Conservation (phyloP, 805 yeast genomes). For the Kuraishia hungarica region DNA sequence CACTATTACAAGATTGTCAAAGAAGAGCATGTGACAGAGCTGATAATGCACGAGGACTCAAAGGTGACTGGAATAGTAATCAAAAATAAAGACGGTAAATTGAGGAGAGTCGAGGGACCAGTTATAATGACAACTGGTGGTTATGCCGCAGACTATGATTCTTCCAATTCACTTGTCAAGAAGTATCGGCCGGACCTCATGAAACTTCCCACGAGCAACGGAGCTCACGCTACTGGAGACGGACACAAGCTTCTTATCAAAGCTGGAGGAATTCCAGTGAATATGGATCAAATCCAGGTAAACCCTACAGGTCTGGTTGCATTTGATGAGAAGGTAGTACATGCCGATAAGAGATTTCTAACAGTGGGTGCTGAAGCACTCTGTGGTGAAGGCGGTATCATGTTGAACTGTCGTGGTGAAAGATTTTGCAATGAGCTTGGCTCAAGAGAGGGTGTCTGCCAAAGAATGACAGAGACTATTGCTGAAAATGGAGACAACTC, state of each 20-base stretch:
- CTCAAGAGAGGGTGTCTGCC: slow-evolving; percentile 52
- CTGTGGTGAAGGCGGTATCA: slow-evolving; percentile 58
- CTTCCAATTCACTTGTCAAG: slow-evolving; percentile 35
- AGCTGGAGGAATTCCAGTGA: slow-evolving; percentile 47
- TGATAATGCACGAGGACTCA: slow-evolving; percentile 19
- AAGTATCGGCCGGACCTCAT: slow-evolving; percentile 52
- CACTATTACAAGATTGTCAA: slow-evolving; percentile 21
- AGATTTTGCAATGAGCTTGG: slow-evolving; percentile 7
- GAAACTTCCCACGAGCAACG: slow-evolving; percentile 51
- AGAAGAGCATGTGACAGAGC: slow-evolving; percentile 29
- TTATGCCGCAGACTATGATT: slow-evolving; percentile 53
- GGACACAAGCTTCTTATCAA: slow-evolving; percentile 48
- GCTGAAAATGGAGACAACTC: slow-evolving; percentile 4
- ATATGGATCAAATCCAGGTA: slow-evolving; percentile 58
- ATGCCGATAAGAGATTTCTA: slow-evolving; percentile 7
- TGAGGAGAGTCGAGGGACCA: slow-evolving; percentile 36
- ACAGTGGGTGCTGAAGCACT: slow-evolving; percentile 58
- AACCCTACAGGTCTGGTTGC: slow-evolving; percentile 63
- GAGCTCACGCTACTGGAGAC: slow-evolving; percentile 55
- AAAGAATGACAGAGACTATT: slow-evolving; percentile 39
- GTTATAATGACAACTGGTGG: slow-evolving; percentile 62
- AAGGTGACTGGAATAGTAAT: slow-evolving; percentile 19
- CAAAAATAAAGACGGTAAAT: slow-evolving; percentile 19
- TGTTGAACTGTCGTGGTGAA: slow-evolving; percentile 30
- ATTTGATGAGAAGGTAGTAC: slow-evolving; percentile 32